Evolutionary conservation across 805 yeast species (phyloP).

Genomic region (Ogataea methylovora): DNA sequence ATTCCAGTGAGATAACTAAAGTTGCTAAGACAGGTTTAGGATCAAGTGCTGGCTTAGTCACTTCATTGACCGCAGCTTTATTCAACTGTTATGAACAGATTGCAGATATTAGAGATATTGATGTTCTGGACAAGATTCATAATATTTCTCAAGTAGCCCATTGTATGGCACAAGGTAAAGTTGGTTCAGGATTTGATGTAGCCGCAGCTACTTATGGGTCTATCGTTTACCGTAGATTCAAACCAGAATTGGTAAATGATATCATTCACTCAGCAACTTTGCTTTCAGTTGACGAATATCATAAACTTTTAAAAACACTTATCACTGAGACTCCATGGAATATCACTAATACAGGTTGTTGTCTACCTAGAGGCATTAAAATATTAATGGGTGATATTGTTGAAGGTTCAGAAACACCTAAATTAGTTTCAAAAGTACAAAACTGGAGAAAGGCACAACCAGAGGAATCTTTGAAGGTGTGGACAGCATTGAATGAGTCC

Average conservation of each 20-base stretch:
- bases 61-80: conserved; percentile 69
- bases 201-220: conserved; percentile 95
- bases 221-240: conserved; percentile 70
- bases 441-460: conserved; percentile 57
- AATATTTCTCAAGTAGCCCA: conserved; percentile 86
- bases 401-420: conserved; percentile 93
- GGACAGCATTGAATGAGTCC: conserved; percentile 45
- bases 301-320: conserved; percentile 23
- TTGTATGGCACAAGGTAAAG: conserved; percentile 88
- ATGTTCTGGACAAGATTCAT: conserved; percentile 46
- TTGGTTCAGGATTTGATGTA: conserved; percentile 96
- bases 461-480: conserved; percentile 43
- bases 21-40: conserved; percentile 95
- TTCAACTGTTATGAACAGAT: conserved; percentile 34
- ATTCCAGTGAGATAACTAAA: conserved; percentile 47
- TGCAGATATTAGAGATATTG: conserved; percentile 17
- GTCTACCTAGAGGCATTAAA: conserved; percentile 61
- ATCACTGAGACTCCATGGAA: conserved; percentile 52
- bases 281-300: conserved; percentile 13
- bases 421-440: conserved; percentile 69
- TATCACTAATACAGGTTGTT: conserved; percentile 43
- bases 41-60: conserved; percentile 88
- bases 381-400: conserved; percentile 89
- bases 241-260: conserved; percentile 40
- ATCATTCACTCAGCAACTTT: conserved; percentile 20